Evolutionary conservation across 2,329 filamentous ascomycete species (phyloP).

Genomic region (Didymosphaeria variabile): DNA sequence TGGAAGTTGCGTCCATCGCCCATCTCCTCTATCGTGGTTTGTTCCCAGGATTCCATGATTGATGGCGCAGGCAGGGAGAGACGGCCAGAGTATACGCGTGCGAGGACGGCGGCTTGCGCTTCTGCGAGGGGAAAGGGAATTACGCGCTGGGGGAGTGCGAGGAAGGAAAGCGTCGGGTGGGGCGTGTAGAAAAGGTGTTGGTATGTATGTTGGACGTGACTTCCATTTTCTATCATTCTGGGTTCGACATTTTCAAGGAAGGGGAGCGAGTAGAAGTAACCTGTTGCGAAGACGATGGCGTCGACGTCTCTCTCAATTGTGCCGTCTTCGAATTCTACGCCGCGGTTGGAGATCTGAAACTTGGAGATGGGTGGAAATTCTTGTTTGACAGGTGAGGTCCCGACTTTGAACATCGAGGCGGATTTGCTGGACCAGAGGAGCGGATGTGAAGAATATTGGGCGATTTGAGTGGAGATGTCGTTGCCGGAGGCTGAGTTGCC

Average conservation of each 20-base stretch:
- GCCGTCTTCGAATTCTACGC: slow-evolving; percentile 73
- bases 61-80: slow-evolving; percentile 68
- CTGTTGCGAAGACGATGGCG: slow-evolving; percentile 84
- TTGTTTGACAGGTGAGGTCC: slow-evolving; percentile 61
- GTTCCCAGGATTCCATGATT: slow-evolving; percentile 77
- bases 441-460: slow-evolving; percentile 64
- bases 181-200: slow-evolving; percentile 80
- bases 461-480: slow-evolving; percentile 83
- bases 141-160: slow-evolving; percentile 79
- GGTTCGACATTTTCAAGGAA: slow-evolving; percentile 69
- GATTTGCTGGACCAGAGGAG: slow-evolving; percentile 59
- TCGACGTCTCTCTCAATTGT: slow-evolving; percentile 74
- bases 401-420: slow-evolving; percentile 26
- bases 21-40: slow-evolving; percentile 48
- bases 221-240: slow-evolving; percentile 72
- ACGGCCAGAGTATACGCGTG: slow-evolving; percentile 78
- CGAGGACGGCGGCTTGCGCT: slow-evolving; percentile 78
- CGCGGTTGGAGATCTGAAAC: slow-evolving; percentile 65
- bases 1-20: slow-evolving; percentile 64
- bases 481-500: slow-evolving; percentile 86
- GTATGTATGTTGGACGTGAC: slow-evolving; percentile 75
- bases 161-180: slow-evolving; percentile 81
- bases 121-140: slow-evolving; percentile 88
- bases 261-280: slow-evolving; percentile 85
- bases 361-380: slow-evolving; percentile 63